Evolutionary conservation across 2,329 filamentous ascomycete genomes (phyloP).

Genomic region (Pseudogymnoascus sp.): DNA sequence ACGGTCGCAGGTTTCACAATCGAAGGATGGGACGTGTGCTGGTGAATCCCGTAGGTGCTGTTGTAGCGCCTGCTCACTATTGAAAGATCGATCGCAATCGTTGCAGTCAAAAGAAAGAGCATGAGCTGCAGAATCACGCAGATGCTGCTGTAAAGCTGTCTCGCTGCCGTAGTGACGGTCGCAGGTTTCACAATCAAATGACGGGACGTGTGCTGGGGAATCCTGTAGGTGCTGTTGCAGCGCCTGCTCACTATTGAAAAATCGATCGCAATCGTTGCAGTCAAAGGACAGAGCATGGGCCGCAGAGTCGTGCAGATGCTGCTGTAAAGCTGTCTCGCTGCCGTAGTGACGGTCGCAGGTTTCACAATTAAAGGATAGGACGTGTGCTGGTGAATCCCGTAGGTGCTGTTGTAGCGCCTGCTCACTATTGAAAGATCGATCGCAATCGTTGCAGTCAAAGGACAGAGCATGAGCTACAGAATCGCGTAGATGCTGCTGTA

Average conservation of each 20-base stretch:
- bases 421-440: too few species aligned
- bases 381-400: slow-evolving; percentile 16
- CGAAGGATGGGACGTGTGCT: slow-evolving; percentile 17
- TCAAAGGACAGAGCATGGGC: too few species aligned
- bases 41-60: slow-evolving; percentile 17
- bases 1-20: slow-evolving; percentile 19
- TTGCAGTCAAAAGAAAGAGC: too few species aligned
- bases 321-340: slow-evolving; percentile 20
- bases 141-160: slow-evolving; percentile 21
- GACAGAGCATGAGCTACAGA: slow-evolving; percentile 17
- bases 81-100: too few species aligned
- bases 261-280: too few species aligned
- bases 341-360: slow-evolving; percentile 19
- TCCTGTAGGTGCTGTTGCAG: slow-evolving; percentile 16
- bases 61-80: slow-evolving; percentile 12
- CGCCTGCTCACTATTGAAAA: too few species aligned
- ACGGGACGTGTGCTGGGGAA: slow-evolving; percentile 15
- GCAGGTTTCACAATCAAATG: slow-evolving; percentile 18
- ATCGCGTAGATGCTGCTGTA: slow-evolving; percentile 16
- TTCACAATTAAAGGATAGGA: slow-evolving; percentile 18
- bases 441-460: too few species aligned
- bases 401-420: slow-evolving; percentile 16
- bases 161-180: slow-evolving; percentile 21
- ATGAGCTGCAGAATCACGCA: slow-evolving; percentile 18
- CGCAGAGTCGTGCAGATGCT: slow-evolving; percentile 20